These are phyloP conservation scores for Gossypium turneri DNA, from an alignment of 345 rosid genomes.

Conservation along the genomic window DNA sequence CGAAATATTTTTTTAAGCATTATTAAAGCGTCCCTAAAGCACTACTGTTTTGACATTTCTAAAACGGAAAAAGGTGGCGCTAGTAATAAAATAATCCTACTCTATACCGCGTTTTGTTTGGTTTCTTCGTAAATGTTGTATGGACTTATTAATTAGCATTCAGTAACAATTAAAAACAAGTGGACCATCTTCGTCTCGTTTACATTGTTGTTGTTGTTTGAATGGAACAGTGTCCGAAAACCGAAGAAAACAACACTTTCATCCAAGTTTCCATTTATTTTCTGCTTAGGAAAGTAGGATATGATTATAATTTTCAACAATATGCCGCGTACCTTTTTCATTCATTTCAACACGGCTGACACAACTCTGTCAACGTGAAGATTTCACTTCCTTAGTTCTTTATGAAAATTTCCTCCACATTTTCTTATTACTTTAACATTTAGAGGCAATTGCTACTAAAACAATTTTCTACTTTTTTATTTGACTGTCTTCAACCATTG, in stretches of 20 bases:
- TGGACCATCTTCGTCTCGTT: not conserved
- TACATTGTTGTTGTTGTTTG: conserved; percentile 2
- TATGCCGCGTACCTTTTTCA: not conserved
- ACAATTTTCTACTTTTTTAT: no score
- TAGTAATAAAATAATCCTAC: no score
- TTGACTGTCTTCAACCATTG: no score
- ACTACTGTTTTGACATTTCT: not conserved
- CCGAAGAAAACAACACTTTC: not conserved
- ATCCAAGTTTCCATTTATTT: not conserved
- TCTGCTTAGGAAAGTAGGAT: not conserved
- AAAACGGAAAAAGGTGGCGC: not conserved
- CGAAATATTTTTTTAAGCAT: no score
- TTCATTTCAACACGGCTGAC: not conserved
- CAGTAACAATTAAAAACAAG: not conserved
- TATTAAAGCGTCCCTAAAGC: no score
- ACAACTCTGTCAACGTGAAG: not conserved
- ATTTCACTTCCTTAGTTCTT: not conserved
- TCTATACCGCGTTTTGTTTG: not conserved
- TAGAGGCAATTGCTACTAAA: no score
- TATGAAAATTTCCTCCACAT: not conserved
- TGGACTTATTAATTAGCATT: not conserved
- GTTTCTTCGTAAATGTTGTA: not conserved
- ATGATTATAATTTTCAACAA: not conserved
- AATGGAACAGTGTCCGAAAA: not conserved
- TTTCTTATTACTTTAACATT: not conserved